Evolutionary conservation across 345 rosid species (phyloP), one percentile per base, ranked within the genome.

Genomic region (Toxicodendron radicans): DNA sequence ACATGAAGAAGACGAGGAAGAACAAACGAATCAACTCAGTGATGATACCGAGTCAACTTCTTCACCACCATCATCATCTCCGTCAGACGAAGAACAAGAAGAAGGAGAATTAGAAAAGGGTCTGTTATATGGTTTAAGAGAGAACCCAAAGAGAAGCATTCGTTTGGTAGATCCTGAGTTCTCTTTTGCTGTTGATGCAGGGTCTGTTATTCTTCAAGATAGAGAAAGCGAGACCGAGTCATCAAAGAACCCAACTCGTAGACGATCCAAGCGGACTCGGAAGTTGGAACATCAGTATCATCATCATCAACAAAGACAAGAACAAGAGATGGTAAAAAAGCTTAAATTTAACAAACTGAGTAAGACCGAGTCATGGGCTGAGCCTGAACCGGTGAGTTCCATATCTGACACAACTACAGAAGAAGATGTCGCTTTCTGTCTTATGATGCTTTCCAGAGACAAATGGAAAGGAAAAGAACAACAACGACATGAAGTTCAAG

Each of bases 341-440:
- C 24, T 76, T 58, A 68, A 78, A 58, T 67, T 51, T 18, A 65
- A 60, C 70, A 71, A 77, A 32, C 46, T 57, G 53, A 72, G 35
- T 41, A 68, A 56, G 76, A 51, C 74, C 66, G 73, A 72, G 79
- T 71, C 79, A 0, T 73, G 74, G 85, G 73, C 67, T 7, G 95
- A 87, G 79, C 78, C 82, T 10, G 98, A 91, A 73, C 90, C 85
- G 62, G 86, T 79, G 72, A 90, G 99, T 79, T 90, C 94, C 43
- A 82, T 88, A 81, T 93, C 99, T 17, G 91, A 87, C 24, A 84
- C 91, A 0, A 87, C 94, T 0, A 86, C 96, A 0, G 98, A 92
- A 27, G 96, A 91, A 81, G 98, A 91, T 77, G 91, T 95, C 9
- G 99, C 99, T 32, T 85, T 90, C 78, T 93, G 96, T 81, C 95